Evolutionary conservation across 768 basidiomycete genomes (phyloP), one percentile per base, ranked within the genome.

Genomic region (Leucocoprinus sp.): DNA sequence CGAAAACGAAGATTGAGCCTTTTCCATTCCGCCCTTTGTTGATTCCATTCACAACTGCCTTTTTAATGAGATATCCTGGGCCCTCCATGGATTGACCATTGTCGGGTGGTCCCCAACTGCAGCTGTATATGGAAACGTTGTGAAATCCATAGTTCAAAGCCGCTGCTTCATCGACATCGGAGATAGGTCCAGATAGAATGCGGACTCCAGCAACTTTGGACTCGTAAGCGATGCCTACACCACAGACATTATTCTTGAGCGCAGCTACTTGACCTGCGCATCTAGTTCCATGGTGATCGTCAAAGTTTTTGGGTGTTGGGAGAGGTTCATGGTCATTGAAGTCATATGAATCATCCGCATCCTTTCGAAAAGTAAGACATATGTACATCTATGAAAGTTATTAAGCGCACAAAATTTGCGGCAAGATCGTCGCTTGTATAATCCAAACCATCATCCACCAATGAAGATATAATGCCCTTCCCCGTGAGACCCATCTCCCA

Each of bases 81-180:
- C 78, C 91, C 60, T 99, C 96, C 95, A 98, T 97, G 1, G 87
- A 81, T 55, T 71, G 71, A 7, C 95, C 95, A 55, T 96, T 87
- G 61, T 99, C 95, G 0, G 93, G 88, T 7, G 96, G 96, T 4
- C 96, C 96, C 96, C 96, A 99, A 45, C 88, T 92, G 63, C 96
- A 99, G 51, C 88, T 92, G 64, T 89, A 98, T 55, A 92, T 91
- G 19, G 85, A 88, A 41, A 85, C 91, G 54, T 89, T 82, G 53
- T 96, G 84, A 62, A 80, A 98, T 8, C 84, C 91, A 61, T 84
- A 96, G 64, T 99, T 99, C 47, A 99, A 78, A 6, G 93, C 82
- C 2, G 90, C 80, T 0, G 96, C 93, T 64, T 99, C 96, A 61
- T 99, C 96, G 19, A 84, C 79, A 61, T 99, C 96, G 1, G 92